phyloP scores from a whole-genome alignment of 2,329 filamentous ascomycete genomes.

The Fusarium coicis region DNA sequence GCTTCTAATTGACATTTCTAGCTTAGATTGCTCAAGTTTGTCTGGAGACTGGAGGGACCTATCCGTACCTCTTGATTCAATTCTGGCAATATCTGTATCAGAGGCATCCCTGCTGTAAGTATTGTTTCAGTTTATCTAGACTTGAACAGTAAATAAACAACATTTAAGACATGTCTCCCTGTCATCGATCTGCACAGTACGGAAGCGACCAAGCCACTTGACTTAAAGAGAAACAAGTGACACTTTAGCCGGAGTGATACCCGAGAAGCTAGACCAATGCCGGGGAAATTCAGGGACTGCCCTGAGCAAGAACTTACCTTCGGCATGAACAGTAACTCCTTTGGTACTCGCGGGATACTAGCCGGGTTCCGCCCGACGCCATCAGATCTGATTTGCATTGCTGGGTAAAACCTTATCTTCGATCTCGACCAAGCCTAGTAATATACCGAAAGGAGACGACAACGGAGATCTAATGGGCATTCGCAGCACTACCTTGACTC shows the following conservation, averaged over 20 bases:
- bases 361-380: neutral
- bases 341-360: neutral
- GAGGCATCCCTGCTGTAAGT: neutral
- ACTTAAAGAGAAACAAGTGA: neutral
- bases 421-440: neutral
- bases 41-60: neutral
- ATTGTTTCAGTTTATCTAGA: neutral
- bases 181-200: neutral
- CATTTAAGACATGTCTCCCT: neutral
- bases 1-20: neutral
- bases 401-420: neutral
- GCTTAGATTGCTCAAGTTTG: neutral
- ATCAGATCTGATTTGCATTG: neutral
- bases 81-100: fast-evolving
- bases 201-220: neutral
- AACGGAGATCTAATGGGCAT: neutral
- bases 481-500: neutral
- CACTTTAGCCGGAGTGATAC: neutral
- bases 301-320: neutral
- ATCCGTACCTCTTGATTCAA: neutral
- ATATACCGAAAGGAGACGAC: neutral
- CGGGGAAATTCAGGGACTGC: neutral
- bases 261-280: neutral
- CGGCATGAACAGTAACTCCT: neutral
- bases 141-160: neutral